Percentiles rank a stretch among this genome's conserved stretches.
These are phyloP conservation scores for Rhodomyrtus tomentosa DNA, from an alignment of 345 rosid genomes.

Conservation along the genomic window DNA sequence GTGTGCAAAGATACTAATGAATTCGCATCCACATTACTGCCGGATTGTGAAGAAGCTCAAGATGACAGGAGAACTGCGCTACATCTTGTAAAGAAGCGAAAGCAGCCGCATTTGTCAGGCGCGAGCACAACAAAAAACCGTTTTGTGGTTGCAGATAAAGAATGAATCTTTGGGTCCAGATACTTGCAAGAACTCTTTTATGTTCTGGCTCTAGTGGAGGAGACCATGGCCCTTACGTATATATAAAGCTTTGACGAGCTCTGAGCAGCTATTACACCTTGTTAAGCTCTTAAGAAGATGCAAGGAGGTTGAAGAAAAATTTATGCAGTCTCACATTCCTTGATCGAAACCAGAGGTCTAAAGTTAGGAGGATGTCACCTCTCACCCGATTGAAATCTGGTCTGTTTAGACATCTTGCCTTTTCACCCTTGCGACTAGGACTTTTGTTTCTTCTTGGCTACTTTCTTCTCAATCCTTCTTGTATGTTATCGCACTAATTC, in stretches of 20 bases:
- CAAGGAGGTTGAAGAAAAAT: not conserved
- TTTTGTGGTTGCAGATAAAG: conserved; percentile 21
- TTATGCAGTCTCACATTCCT: not conserved
- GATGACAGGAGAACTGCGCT: conserved; percentile 46
- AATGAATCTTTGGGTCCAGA: not conserved
- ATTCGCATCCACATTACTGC: conserved; percentile 20
- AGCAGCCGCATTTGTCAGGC: conserved; percentile 59
- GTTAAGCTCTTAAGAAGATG: not conserved
- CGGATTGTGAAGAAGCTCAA: conserved; percentile 40
- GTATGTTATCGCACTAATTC: not conserved
- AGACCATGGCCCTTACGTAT: not conserved
- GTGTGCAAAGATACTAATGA: not conserved
- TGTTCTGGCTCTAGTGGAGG: not conserved
- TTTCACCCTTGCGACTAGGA: not conserved
- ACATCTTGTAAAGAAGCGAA: conserved; percentile 59
- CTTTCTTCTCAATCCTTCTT: not conserved
- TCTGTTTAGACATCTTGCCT: not conserved
- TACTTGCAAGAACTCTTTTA: not conserved
- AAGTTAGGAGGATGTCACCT: not conserved
- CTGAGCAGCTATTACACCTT: not conserved
- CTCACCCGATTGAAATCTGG: not conserved
- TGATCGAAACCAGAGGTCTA: not conserved
- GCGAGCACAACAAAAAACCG: conserved; percentile 29
- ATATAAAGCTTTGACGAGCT: not conserved
- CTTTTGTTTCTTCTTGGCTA: not conserved